Base-by-base conservation (phyloP, 2,329 filamentous ascomycete genomes). In the Neopestalotiopsis rosae region DNA sequence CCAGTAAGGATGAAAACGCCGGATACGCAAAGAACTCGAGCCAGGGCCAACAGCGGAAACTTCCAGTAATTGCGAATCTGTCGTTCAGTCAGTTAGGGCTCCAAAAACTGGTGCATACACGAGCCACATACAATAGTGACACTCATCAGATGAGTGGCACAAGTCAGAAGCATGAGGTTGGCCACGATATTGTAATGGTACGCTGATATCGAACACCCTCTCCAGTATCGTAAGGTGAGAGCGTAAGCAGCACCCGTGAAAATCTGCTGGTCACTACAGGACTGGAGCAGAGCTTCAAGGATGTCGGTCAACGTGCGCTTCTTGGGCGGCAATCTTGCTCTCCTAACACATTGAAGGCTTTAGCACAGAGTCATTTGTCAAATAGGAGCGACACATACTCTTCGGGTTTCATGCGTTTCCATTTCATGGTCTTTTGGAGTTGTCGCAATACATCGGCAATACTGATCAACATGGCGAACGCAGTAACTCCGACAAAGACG, bases 101-200 rank as follows among this genome's bases (percentile, higher is more conserved):
- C 24, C 24, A 24, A n/a, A 20, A 20, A 9, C 5, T 38, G 34
- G 1, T 24, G 24, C 34, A 45, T 28, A 28, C 24, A 52, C 5
- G 17, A n/a, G 9, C 9, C 4, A 52, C 45, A 9, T 20, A 79
- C 75, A 45, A 80, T 74, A 17, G 76, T 78, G 12, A 81, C 73
- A 20, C 78, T 75, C 72, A 80, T 72, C 5, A 81, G 71, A 65
- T 81, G 79, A 0, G 79, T 81, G 14, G 78, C 79, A 65, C 79
- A 81, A 14, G 76, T 79, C 9, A 81, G 71, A 3, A 81, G 72
- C 69, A 81, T 71, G 72, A 80, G 77, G 69, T 80, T 80, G 13
- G 75, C 74, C 1, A 81, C 74, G 56, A 81, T 73, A 62, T 81
- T 79, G 72, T 81, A 81, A 69, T 81, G 80, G 68, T 81, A 81